A percentile compares a stretch with the other conserved stretches of the same genome.
These are phyloP conservation scores for Tylopilus sp. DNA, from an alignment of 1,284 basidiomycete species.

Conservation along the genomic window DNA sequence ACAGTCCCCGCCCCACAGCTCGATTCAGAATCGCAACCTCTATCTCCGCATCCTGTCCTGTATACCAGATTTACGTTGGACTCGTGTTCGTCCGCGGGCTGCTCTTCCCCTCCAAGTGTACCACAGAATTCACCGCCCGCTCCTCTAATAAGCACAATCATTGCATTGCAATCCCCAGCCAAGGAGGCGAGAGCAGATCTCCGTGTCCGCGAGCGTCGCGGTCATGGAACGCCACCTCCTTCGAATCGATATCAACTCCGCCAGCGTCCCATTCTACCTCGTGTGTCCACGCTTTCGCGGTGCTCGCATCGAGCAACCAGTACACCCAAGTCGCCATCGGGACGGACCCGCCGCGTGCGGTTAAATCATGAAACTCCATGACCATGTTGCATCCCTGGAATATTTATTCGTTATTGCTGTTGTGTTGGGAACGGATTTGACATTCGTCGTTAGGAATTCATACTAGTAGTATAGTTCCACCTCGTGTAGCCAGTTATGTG, in stretches of 20 bases:
- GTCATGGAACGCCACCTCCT: slow-evolving; percentile 10
- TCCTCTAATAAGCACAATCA: slow-evolving; percentile 6
- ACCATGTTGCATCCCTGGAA: slow-evolving; percentile 1
- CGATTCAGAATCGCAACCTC: slow-evolving; percentile 34
- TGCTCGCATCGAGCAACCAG: slow-evolving; percentile 7
- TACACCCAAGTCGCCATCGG: slow-evolving; percentile 13
- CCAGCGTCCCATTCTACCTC: slow-evolving; percentile 24
- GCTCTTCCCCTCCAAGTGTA: slow-evolving; percentile 8
- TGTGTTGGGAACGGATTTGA: slow-evolving; percentile 8
- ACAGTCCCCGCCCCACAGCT: slow-evolving; percentile 38
- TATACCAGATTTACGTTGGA: slow-evolving; percentile 37
- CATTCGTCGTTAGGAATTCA: slow-evolving; percentile 8
- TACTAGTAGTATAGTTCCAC: too few relatives aligned
- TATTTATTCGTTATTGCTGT: slow-evolving; percentile 35
- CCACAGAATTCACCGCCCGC: slow-evolving; percentile 10
- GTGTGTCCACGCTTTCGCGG: slow-evolving; percentile 15
- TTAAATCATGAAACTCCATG: slow-evolving; percentile 7
- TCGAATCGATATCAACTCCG: slow-evolving; percentile 30
- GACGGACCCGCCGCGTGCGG: slow-evolving; percentile 16
- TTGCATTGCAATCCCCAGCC: slow-evolving; percentile 11
- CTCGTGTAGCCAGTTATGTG: slow-evolving; percentile 14
- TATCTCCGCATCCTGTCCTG: slow-evolving; percentile 31
- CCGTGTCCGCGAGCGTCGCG: slow-evolving; percentile 14
- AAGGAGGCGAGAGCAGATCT: slow-evolving; percentile 7
- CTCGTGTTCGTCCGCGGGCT: slow-evolving; percentile 16